Conservation (phyloP, 1,284 basidiomycete genomes). For the Spongispora temasekensis region DNA sequence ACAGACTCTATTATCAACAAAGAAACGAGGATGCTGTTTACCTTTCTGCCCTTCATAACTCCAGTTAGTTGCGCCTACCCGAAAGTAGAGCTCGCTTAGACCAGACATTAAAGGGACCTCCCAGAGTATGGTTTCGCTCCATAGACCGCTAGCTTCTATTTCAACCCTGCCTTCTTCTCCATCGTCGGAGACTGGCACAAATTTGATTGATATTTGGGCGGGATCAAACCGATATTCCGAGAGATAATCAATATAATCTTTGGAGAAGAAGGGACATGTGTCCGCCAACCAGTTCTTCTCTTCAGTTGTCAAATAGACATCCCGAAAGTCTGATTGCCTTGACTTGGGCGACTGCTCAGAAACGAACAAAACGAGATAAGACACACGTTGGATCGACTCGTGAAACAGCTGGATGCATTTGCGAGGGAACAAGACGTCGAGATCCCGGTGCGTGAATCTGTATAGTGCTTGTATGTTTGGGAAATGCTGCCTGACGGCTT, state of each 20-base stretch:
- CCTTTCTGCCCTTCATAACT: conserved; percentile 78
- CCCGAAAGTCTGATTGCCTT: conserved; percentile 59
- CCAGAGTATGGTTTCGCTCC: conserved; percentile 93
- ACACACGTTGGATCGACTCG: conserved; percentile 62
- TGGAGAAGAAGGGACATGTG: conserved; percentile 77
- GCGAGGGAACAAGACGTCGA: conserved; percentile 70
- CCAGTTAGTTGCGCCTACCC: conserved; percentile 79
- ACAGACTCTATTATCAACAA: conserved; percentile 49
- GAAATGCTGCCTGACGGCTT: conserved; percentile 86
- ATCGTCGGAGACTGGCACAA: conserved; percentile 56
- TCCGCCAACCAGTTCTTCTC: conserved; percentile 73
- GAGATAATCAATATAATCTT: conserved; percentile 80
- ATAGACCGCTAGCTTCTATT: conserved; percentile 75
- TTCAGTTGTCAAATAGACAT: conserved; percentile 57
- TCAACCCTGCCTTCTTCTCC: conserved; percentile 68
- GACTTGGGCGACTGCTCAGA: not conserved
- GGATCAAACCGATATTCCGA: conserved; percentile 76
- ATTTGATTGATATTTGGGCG: conserved; percentile 72
- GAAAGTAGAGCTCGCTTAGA: conserved; percentile 79
- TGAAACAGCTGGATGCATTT: conserved; percentile 70
- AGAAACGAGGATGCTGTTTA: conserved; percentile 28
- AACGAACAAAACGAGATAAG: not conserved
- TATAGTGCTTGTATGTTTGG: conserved; percentile 70
- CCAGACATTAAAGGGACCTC: conserved; percentile 95
- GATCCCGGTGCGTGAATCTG: conserved; percentile 85